Evolutionary conservation across 148 eudicot species (phyloP).

Genomic region (Agrostemma githago): DNA sequence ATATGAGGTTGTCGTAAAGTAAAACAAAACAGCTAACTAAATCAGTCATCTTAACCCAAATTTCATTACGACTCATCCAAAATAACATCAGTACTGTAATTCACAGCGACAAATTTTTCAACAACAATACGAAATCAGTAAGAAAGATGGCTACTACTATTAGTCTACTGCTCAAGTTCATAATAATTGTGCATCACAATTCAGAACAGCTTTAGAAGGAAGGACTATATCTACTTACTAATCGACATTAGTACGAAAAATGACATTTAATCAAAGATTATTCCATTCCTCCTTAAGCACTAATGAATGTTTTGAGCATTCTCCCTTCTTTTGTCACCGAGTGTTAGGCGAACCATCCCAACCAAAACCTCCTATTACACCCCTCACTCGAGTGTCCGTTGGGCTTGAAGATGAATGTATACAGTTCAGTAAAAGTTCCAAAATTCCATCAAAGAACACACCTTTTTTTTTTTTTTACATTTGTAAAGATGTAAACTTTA

Average conservation of each 20-base stretch:
- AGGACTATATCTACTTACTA: background rate
- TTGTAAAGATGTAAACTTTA: no score
- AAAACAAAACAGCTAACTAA: background rate
- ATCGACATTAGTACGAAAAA: no score
- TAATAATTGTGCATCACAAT: background rate
- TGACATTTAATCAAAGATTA: background rate
- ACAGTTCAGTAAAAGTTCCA: background rate
- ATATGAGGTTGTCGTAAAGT: background rate
- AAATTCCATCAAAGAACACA: background rate
- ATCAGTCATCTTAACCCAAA: background rate
- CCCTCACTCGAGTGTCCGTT: no score
- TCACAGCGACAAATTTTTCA: background rate
- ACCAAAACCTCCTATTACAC: no score
- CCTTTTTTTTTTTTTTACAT: no score
- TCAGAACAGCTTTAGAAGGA: background rate
- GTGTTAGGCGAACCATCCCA: no score
- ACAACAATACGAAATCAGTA: background rate
- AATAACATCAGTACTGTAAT: background rate
- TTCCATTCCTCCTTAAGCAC: background rate
- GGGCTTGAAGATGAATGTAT: background rate
- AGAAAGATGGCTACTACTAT: background rate
- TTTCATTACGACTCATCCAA: no score
- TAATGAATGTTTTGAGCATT: background rate
- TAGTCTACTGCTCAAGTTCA: background rate
- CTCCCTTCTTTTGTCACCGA: background rate